Evolutionary conservation across 805 yeast species (phyloP), one percentile per base, ranked within the genome.

Genomic region (Myxozyma melibiosi): DNA sequence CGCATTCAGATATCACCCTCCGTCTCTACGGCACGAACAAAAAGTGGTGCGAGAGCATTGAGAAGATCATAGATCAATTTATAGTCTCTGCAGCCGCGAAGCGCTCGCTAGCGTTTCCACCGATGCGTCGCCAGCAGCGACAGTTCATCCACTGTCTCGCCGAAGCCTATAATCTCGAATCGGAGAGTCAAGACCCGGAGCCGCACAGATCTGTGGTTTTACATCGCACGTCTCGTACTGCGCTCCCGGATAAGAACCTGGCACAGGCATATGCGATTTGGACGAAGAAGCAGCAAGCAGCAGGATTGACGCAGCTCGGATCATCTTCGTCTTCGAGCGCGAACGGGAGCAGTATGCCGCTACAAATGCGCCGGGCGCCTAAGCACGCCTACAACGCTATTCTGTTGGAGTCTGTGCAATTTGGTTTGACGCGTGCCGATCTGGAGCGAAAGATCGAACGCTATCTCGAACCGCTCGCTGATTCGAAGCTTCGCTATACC

Each of bases 111-210:
- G 84, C 83, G 67, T 88, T 91, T 71, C 84, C 84, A 16, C 85
- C 92, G 16, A 88, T 90, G 96, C 78, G 74, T 49, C 69, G 76
- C 13, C 79, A 83, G 4, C 92, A 88, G 69, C 75, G 97, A 45
- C 75, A 75, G 59, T 89, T 90, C 67, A 72, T 90, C 25, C 92
- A 84, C 66, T 83, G 82, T 50, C 66, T 90, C 39, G 85, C 90
- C 0, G 80, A 76, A 25, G 71, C 82, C 0, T 89, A 75, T 68
- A 74, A 78, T 11, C 65, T 89, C 11, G 83, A 80, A 64, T 76
- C 86, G 0, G 90, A 87, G 65, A 81, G 91, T 1, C 94, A 88
- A 60, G 96, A 88, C 70, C 81, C 80, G 2, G 96, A 89, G 63
- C 96, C 96, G 0, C 76, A 81, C 51, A 71, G 96, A 58, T 81